Evolutionary conservation across 2,329 filamentous ascomycete species (phyloP).

Genomic region (Sporothrix variecibatus): DNA sequence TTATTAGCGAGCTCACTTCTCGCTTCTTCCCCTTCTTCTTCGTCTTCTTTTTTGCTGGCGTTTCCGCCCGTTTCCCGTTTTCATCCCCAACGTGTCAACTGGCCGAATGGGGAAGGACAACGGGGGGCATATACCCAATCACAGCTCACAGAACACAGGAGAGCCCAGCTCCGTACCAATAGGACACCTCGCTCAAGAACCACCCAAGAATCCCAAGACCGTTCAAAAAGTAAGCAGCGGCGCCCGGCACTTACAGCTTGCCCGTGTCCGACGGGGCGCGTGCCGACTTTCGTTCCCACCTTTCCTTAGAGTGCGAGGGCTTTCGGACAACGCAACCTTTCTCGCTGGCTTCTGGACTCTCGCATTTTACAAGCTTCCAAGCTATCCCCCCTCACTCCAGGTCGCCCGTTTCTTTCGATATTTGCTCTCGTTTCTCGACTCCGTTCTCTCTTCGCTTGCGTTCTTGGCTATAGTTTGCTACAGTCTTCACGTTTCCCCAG

Average conservation of each 20-base stretch:
- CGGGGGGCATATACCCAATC: not conserved
- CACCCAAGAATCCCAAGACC: not conserved
- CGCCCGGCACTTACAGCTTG: slow-evolving; percentile 15
- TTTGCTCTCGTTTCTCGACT: too few species aligned
- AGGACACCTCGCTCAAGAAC: not conserved
- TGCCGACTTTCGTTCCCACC: not conserved
- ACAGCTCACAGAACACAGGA: not conserved
- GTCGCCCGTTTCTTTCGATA: not conserved
- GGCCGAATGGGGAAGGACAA: not conserved
- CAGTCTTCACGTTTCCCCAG: not conserved
- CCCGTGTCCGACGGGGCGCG: slow-evolving; percentile 19
- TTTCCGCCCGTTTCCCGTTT: slow-evolving; percentile 2
- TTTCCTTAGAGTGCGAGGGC: not conserved
- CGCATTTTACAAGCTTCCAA: not conserved
- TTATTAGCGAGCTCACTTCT: not conserved
- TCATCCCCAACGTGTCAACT: not conserved
- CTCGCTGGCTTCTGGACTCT: not conserved
- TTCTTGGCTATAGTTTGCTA: not conserved
- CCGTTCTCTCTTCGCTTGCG: not conserved
- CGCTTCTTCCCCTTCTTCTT: not conserved
- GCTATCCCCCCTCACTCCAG: not conserved
- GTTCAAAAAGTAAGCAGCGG: slow-evolving; percentile 17
- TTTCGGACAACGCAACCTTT: not conserved
- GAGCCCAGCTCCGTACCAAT: not conserved
- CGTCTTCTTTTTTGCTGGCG: not conserved